Evolutionary conservation across 257 asterid genomes (phyloP).

Genomic region (Capsicum rhomboideum): DNA sequence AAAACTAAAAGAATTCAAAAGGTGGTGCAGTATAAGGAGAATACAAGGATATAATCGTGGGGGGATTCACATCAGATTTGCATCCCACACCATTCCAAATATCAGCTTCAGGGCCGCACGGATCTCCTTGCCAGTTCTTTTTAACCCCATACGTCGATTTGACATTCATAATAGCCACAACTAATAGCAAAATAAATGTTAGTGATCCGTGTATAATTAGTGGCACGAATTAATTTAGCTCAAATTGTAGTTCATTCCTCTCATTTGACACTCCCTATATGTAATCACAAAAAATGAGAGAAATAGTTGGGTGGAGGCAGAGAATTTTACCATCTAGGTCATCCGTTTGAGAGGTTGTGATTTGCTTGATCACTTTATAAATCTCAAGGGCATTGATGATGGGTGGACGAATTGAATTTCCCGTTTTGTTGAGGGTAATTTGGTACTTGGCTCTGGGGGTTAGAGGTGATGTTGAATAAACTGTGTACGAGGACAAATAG

Average conservation of each 20-base stretch:
- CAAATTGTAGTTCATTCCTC: no score
- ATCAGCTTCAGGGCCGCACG: conserved; percentile 6
- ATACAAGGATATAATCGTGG: conserved; percentile 7
- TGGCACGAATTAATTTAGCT: no score
- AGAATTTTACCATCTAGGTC: conserved; percentile 20
- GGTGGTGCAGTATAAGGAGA: background rate
- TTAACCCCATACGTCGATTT: background rate
- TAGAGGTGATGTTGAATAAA: background rate
- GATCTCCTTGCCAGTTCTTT: conserved; percentile 24
- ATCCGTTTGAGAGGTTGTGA: background rate
- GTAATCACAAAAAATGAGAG: no score
- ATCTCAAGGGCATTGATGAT: conserved; percentile 6
- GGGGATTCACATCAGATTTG: background rate
- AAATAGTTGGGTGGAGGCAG: no score
- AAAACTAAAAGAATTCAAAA: background rate
- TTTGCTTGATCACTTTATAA: background rate
- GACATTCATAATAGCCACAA: background rate
- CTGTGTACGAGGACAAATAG: background rate
- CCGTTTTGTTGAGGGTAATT: background rate
- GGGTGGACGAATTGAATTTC: conserved; percentile 8
- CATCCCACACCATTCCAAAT: conserved; percentile 11
- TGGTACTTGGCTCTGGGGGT: background rate
- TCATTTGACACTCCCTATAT: no score
- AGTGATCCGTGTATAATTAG: no score
- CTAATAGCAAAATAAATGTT: background rate